Conservation (phyloP, 257 asterid species). For the Paraleonurus japonicus region DNA sequence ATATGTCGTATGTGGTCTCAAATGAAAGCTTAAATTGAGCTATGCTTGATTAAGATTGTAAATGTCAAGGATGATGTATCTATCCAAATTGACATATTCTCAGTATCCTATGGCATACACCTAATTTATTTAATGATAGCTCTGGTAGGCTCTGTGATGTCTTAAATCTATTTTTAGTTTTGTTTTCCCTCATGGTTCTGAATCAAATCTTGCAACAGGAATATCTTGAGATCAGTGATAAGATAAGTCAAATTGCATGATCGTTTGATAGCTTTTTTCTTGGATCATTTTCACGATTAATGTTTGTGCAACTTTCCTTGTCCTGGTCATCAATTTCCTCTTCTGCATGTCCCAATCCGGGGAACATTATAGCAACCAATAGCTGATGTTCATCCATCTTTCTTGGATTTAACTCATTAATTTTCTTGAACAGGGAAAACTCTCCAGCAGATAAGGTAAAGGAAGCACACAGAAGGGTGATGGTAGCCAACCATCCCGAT, state of each 20-base stretch:
- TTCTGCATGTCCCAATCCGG: not conserved
- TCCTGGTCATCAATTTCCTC: not conserved
- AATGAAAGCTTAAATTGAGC: not conserved
- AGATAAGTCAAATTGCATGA: not conserved
- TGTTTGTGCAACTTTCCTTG: not conserved
- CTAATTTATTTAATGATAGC: no score
- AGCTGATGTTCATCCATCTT: not conserved
- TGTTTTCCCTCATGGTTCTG: not conserved
- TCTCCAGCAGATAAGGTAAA: constrained; percentile 62
- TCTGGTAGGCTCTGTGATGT: not conserved
- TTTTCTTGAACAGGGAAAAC: constrained; percentile 55
- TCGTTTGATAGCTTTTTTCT: not conserved
- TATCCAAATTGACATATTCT: not conserved
- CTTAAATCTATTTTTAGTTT: not conserved
- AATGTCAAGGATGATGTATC: not conserved
- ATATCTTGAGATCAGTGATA: not conserved
- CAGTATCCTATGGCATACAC: not conserved
- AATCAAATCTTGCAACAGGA: not conserved
- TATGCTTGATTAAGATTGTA: not conserved
- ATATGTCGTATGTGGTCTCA: not conserved
- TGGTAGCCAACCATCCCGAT: constrained; percentile 96
- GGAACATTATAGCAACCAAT: not conserved
- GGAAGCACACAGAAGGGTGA: constrained; percentile 92
- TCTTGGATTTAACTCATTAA: not conserved
- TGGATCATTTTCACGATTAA: not conserved